Evolutionary conservation across 345 rosid species (phyloP).

Genomic region (Linum tenue): DNA sequence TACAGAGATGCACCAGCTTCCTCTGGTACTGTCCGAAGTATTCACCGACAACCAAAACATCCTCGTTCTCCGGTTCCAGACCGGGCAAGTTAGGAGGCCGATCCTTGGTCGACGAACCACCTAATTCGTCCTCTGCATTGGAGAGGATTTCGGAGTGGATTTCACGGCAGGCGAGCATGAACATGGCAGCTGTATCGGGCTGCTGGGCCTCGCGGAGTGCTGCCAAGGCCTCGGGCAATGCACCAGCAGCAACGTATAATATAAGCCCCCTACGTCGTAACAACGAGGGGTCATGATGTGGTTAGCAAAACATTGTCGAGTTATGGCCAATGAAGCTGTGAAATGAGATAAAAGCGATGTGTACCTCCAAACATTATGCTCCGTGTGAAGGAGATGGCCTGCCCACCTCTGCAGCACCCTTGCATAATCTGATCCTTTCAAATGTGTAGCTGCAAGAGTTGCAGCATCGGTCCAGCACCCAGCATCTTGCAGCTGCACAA

Average conservation of each 20-base stretch:
- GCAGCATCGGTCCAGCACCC: constrained; percentile 99
- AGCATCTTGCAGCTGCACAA: constrained; percentile 83
- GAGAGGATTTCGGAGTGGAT: constrained; percentile 43
- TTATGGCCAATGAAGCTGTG: too few relatives aligned
- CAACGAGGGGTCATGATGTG: background rate
- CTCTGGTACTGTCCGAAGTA: constrained; percentile 82
- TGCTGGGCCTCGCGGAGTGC: constrained; percentile 80
- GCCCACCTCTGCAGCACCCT: constrained; percentile 97
- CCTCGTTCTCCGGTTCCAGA: constrained; percentile 57
- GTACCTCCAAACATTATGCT: constrained; percentile 95
- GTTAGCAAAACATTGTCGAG: too few relatives aligned
- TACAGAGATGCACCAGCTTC: constrained; percentile 83
- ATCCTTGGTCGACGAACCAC: constrained; percentile 23
- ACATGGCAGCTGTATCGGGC: constrained; percentile 94
- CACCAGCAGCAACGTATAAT: constrained; percentile 84
- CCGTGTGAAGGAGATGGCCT: constrained; percentile 59
- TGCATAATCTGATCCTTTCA: constrained; percentile 95
- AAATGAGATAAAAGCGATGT: background rate
- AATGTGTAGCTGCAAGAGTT: constrained; percentile 91
- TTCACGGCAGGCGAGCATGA: constrained; percentile 75
- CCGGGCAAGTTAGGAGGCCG: constrained; percentile 40
- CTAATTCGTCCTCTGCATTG: constrained; percentile 36
- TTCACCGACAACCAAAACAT: constrained; percentile 72
- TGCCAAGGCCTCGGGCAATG: constrained; percentile 74
- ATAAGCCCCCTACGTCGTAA: constrained; percentile 61